A percentile compares a stretch with the other conserved stretches of the same genome.
Evolutionary conservation across 129 eudicot species (phyloP).

Genomic region (Gnaphalium uliginosum): DNA sequence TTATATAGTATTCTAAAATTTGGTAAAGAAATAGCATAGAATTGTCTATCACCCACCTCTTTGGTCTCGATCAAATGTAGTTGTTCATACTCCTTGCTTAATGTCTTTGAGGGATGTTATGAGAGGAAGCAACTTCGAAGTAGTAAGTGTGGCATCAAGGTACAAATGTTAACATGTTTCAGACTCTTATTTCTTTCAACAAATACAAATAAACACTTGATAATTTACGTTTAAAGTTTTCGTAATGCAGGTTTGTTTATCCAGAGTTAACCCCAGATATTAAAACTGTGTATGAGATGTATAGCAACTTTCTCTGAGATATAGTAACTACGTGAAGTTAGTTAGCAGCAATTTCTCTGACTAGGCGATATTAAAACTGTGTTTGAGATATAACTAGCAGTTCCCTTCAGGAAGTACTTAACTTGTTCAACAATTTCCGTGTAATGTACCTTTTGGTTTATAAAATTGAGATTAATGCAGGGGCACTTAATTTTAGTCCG

Average conservation of each 20-base stretch:
- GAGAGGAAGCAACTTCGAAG: slow-evolving; percentile 15
- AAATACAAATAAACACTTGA: background rate
- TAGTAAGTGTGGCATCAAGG: slow-evolving; percentile 23
- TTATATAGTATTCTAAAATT: background rate
- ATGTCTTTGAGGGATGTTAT: slow-evolving; percentile 14
- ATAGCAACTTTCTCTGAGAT: slow-evolving; percentile 21
- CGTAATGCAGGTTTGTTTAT: background rate
- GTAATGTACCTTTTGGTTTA: background rate
- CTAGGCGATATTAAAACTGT: background rate
- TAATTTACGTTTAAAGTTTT: background rate
- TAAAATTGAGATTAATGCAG: too few species aligned
- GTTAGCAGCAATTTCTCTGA: too few species aligned
- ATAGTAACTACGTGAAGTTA: too few species aligned
- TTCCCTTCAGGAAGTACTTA: too few species aligned
- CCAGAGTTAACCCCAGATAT: background rate
- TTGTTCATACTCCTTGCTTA: slow-evolving; percentile 26
- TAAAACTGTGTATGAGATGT: slow-evolving; percentile 16
- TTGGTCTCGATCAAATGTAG: background rate
- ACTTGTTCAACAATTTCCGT: background rate
- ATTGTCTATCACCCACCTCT: background rate
- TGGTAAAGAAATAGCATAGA: slow-evolving; percentile 24
- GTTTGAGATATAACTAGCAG: background rate
- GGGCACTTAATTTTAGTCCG: too few species aligned
- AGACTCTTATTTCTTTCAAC: background rate
- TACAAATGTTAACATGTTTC: slow-evolving; percentile 7